Evolutionary conservation across 306 rosid species (phyloP), one percentile per base, ranked within the genome.

Genomic region (Styphnolobium japonicum): DNA sequence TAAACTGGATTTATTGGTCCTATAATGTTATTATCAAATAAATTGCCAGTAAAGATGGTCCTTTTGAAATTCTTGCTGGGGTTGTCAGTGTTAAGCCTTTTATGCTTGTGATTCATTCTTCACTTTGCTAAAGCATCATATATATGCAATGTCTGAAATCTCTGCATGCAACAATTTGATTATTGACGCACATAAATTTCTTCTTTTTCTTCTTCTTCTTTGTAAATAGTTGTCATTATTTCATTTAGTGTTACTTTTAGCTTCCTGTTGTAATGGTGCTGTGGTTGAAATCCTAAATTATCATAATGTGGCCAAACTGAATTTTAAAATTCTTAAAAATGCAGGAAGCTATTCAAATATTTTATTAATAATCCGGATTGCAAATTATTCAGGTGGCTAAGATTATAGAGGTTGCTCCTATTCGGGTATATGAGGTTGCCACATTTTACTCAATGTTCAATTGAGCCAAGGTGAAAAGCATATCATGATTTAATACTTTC

Each of bases 361-460:
- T 46, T 27, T 25, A 19, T 42, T 57, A 67, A 80, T 73, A 65
- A 68, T 45, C 43, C 11, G 46, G 73, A 83, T 80, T 78, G 29
- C 88, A 91, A 78, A 82, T 86, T 71, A 57, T 69, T 67, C 86
- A 95, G 99, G 99, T 95, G 57, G 99, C 98, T 33, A 95, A 90
- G 88, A 55, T 91, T 81, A 46, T 91, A 49, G 99, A 90, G 85
- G 98, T 95, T 80, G 94, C 98, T 73, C 99, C 99, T 12, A 88
- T 95, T 77, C 96, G 97, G 61, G 97, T 95, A 39, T 95, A 86
- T 40, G 99, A 95, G 87, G 99, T 95, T 69, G 97, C 98, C 75
- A 95, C 99, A 80, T 93, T 95, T 88, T 95, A 93, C 84, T 95
- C 99, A 9, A 95, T 95, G 99, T 95, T 95, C 85, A 95, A 95